Evolutionary conservation across 2,329 filamentous ascomycete genomes (phyloP).

Genomic region (Huntiella abstrusa): DNA sequence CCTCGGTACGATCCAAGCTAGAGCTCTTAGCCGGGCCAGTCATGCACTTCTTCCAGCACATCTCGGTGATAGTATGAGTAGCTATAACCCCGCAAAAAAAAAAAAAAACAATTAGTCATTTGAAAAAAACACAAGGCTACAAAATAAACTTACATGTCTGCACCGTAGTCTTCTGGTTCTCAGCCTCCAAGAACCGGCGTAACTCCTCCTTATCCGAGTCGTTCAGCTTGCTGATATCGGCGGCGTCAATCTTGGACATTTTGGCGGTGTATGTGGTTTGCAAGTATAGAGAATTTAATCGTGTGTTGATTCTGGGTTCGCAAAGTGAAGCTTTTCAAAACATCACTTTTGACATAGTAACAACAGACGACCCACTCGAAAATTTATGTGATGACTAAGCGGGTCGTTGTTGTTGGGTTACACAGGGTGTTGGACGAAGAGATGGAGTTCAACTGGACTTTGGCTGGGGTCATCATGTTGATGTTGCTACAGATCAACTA

Average conservation of each 20-base stretch:
- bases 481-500: too few species aligned
- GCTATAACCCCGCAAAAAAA: conserved; percentile 20
- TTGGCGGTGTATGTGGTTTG: neutral
- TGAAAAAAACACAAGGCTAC: neutral
- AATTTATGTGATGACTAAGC: neutral
- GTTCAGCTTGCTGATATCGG: conserved; percentile 57
- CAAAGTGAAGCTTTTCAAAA: neutral
- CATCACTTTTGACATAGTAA: too few species aligned
- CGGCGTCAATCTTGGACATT: conserved; percentile 22
- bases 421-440: neutral
- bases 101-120: neutral
- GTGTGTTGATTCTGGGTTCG: neutral
- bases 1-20: conserved; percentile 58
- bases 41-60: conserved; percentile 92
- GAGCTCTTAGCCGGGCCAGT: conserved; percentile 51
- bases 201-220: conserved; percentile 74
- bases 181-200: conserved; percentile 66
- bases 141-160: conserved; percentile 32
- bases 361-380: neutral
- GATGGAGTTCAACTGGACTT: too few species aligned
- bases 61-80: conserved; percentile 41
- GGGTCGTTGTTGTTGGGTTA: neutral
- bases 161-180: conserved; percentile 63
- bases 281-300: too few species aligned
- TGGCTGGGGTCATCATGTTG: too few species aligned